These are phyloP conservation scores for Leishmania gerbilli DNA, from an alignment of 208 protist genomes.

Conservation along the genomic window DNA sequence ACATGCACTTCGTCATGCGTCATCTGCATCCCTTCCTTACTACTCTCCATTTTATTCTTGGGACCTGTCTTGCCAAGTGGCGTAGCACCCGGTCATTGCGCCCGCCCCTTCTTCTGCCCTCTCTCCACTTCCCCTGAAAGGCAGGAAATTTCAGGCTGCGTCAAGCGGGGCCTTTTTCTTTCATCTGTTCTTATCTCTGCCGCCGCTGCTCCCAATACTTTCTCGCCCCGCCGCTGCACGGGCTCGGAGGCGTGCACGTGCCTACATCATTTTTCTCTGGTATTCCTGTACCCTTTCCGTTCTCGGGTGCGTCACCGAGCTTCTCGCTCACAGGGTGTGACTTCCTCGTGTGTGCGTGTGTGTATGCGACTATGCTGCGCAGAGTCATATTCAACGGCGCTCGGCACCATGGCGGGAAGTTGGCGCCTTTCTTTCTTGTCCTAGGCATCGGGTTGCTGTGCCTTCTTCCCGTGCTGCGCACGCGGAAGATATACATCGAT, in stretches of 20 bases:
- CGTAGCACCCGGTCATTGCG: background rate
- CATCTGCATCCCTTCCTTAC: background rate
- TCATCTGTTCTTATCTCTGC: background rate
- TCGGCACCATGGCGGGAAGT: constrained; percentile 40
- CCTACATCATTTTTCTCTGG: background rate
- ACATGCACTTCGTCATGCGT: background rate
- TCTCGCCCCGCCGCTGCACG: background rate
- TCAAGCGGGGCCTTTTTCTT: background rate
- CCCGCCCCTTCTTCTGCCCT: background rate
- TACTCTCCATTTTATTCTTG: background rate
- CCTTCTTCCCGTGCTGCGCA: constrained; percentile 33
- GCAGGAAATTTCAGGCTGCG: background rate
- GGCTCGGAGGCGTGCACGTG: background rate
- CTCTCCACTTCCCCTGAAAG: background rate
- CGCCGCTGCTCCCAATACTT: background rate
- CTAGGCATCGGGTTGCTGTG: constrained; percentile 46
- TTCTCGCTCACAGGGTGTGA: background rate
- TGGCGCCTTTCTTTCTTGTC: constrained; percentile 44
- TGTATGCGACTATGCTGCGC: constrained; percentile 31
- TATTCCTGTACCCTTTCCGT: background rate
- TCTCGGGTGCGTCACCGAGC: background rate
- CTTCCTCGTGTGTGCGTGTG: background rate
- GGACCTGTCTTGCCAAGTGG: background rate
- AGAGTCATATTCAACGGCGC: constrained; percentile 15
- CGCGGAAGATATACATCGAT: constrained; percentile 46